Percentiles rank a stretch among this genome's conserved stretches.
Evolutionary conservation across 176 grass and related monocot species (phyloP).

Genomic region (Metroxylon sagu): DNA sequence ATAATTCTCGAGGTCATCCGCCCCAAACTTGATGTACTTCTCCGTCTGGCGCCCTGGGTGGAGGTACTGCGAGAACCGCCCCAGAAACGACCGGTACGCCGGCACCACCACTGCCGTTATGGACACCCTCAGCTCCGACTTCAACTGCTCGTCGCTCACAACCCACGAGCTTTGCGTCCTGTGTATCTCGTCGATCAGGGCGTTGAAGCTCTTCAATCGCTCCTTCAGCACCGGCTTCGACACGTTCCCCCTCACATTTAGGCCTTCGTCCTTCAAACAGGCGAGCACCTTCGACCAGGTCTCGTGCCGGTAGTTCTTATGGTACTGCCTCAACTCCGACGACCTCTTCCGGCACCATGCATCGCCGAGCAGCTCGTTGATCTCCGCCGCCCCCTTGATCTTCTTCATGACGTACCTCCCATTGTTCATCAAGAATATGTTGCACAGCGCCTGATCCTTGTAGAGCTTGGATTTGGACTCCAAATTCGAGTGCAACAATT

Average conservation of each 20-base stretch:
- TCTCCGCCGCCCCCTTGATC: no score
- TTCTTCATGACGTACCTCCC: slow-evolving; percentile 7
- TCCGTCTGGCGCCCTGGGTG: slow-evolving; percentile 1
- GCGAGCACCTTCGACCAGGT: slow-evolving; percentile 17
- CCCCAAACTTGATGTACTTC: slow-evolving; percentile 6
- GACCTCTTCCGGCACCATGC: slow-evolving; percentile 10
- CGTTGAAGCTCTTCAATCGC: slow-evolving; percentile 9
- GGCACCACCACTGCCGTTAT: slow-evolving; percentile 1
- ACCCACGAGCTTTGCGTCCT: slow-evolving; percentile 17
- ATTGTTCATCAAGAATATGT: slow-evolving; percentile 23
- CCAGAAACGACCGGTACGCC: slow-evolving; percentile 1
- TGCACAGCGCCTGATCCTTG: slow-evolving; percentile 13
- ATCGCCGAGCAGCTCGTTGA: background rate
- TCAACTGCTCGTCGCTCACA: slow-evolving; percentile 13
- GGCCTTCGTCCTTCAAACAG: slow-evolving; percentile 13
- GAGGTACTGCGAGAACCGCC: background rate
- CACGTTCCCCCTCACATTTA: background rate
- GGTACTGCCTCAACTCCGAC: slow-evolving; percentile 15
- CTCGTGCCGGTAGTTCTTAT: slow-evolving; percentile 24
- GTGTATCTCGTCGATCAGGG: slow-evolving; percentile 11
- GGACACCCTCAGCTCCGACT: slow-evolving; percentile 9
- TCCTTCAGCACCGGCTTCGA: slow-evolving; percentile 5
- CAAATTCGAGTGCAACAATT: slow-evolving; percentile 2
- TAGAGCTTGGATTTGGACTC: slow-evolving; percentile 13
- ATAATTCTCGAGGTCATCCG: background rate